phyloP scores from a whole-genome alignment of 768 basidiomycete species.

The Daedaleopsis sinensis region DNA sequence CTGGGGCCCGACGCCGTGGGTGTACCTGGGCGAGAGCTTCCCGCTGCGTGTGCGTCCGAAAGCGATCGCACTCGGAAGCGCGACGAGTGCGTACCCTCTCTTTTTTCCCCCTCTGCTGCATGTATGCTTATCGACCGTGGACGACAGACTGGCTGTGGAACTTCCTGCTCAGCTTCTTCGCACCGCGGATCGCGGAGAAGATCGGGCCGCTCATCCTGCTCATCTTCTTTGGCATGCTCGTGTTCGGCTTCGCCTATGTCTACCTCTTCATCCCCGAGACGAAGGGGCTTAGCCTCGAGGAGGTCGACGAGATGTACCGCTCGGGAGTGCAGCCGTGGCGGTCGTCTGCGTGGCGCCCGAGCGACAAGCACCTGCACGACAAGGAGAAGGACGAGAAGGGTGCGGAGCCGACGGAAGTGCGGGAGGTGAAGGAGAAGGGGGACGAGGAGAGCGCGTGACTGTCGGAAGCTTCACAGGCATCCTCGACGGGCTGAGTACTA shows the following conservation, averaged over 20 bases:
- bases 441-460: slow-evolving; percentile 18
- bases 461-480: background rate
- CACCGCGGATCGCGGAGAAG: slow-evolving; percentile 62
- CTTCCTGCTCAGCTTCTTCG: slow-evolving; percentile 73
- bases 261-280: slow-evolving; percentile 82
- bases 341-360: slow-evolving; percentile 53
- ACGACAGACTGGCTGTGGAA: slow-evolving; percentile 68
- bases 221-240: slow-evolving; percentile 76
- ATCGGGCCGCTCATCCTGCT: slow-evolving; percentile 77
- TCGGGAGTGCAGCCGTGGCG: slow-evolving; percentile 70
- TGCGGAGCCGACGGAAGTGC: slow-evolving; percentile 13
- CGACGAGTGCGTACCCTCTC: slow-evolving; percentile 43
- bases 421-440: slow-evolving; percentile 24
- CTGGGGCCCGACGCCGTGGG: slow-evolving; percentile 75
- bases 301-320: slow-evolving; percentile 78
- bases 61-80: slow-evolving; percentile 75
- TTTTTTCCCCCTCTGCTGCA: no score
- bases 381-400: slow-evolving; percentile 9
- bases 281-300: slow-evolving; percentile 75
- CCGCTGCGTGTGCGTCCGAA: slow-evolving; percentile 80
- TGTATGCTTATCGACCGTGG: no score
- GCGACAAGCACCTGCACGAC: slow-evolving; percentile 31
- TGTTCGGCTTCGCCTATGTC: slow-evolving; percentile 72
- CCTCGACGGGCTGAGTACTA: background rate
- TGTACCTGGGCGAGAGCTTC: slow-evolving; percentile 81